These are phyloP conservation scores for Macrophomina pseudophaseolina DNA, from an alignment of 2,329 filamentous ascomycete genomes.

Conservation along the genomic window DNA sequence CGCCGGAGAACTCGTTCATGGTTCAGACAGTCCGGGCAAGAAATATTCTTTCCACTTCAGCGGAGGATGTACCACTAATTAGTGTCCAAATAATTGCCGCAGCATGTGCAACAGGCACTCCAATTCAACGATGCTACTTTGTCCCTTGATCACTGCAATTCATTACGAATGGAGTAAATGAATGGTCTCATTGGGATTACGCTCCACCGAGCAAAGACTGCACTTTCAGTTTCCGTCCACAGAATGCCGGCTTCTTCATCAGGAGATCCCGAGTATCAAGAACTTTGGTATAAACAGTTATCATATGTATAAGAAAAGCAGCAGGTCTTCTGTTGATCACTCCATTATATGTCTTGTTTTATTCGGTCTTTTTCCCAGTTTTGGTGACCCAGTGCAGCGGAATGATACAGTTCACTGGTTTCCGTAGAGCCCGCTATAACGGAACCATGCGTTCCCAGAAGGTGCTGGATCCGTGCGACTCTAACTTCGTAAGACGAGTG, in stretches of 20 bases:
- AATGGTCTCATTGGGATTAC: background rate
- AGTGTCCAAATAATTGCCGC: background rate
- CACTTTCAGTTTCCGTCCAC: background rate
- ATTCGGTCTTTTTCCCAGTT: background rate
- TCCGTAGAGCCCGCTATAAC: background rate
- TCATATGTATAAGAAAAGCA: background rate
- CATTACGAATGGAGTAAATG: background rate
- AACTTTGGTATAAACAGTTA: background rate
- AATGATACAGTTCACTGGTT: background rate
- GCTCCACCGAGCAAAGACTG: background rate
- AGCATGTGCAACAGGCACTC: background rate
- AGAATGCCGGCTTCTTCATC: background rate
- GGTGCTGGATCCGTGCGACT: background rate
- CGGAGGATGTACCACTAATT: constrained; percentile 8
- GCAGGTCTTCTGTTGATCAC: background rate
- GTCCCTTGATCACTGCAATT: background rate
- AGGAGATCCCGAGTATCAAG: background rate
- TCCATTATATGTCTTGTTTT: background rate
- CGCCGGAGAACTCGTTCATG: background rate
- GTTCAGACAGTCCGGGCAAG: background rate
- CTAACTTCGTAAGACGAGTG: background rate
- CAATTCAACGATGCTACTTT: background rate
- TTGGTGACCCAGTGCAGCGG: background rate
- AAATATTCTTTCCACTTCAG: constrained; percentile 13
- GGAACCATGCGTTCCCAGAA: background rate